Evolutionary conservation across 2,329 filamentous ascomycete genomes (phyloP).

Genomic region (Pyricularia grisea): DNA sequence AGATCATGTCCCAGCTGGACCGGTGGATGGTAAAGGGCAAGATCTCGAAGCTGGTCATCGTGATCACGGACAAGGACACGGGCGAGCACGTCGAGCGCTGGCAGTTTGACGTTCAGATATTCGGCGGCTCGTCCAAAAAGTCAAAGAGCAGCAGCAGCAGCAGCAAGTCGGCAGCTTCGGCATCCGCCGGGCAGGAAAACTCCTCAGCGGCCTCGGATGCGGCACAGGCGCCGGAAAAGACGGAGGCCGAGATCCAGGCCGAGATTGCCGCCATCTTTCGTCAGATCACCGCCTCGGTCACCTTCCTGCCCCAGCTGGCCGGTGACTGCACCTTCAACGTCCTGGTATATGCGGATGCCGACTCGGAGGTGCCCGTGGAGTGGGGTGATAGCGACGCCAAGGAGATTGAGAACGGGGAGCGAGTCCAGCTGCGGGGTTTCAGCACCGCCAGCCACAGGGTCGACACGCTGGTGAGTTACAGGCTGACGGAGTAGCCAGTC

Average conservation of each 20-base stretch:
- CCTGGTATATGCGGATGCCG: slow-evolving; percentile 91
- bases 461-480: slow-evolving; percentile 92
- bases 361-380: slow-evolving; percentile 92
- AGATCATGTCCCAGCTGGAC: slow-evolving; percentile 96
- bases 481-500: slow-evolving; percentile 35
- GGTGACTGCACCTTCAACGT: slow-evolving; percentile 99
- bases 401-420: slow-evolving; percentile 89
- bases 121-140: slow-evolving; percentile 20
- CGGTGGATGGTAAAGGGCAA: slow-evolving; percentile 97
- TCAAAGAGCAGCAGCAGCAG: slow-evolving; percentile 36
- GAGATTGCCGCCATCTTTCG: slow-evolving; percentile 96
- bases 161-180: slow-evolving; percentile 26
- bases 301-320: slow-evolving; percentile 86
- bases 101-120: slow-evolving; percentile 70
- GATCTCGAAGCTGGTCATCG: slow-evolving; percentile 93
- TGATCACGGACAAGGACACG: slow-evolving; percentile 94
- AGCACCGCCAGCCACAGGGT: slow-evolving; percentile 92
- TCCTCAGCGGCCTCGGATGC: slow-evolving; percentile 25
- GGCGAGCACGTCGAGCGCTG: slow-evolving; percentile 93
- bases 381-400: slow-evolving; percentile 98
- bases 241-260: slow-evolving; percentile 85
- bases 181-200: slow-evolving; percentile 60
- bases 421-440: slow-evolving; percentile 91
- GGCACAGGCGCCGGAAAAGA: slow-evolving; percentile 53
- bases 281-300: slow-evolving; percentile 95